Evolutionary conservation across 1,284 basidiomycete genomes (phyloP).

Genomic region (Meira miltonrushii): DNA sequence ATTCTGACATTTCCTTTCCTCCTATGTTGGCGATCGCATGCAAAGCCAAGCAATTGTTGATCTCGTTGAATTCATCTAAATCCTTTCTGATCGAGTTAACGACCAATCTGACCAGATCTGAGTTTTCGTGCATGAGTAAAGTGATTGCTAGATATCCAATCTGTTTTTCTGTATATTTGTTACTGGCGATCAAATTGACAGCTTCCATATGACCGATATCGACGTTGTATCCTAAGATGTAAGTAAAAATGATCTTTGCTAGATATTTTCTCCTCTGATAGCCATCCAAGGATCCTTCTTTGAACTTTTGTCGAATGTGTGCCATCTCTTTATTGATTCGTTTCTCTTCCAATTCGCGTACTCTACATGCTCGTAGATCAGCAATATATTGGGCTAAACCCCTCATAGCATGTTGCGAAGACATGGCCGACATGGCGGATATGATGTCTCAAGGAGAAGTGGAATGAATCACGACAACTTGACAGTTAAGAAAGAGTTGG

Average conservation of each 20-base stretch:
- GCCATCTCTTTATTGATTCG: slow-evolving; percentile 99
- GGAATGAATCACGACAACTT: neutral
- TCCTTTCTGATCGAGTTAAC: slow-evolving; percentile 98
- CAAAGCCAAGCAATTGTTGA: slow-evolving; percentile 90
- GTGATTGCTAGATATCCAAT: slow-evolving; percentile 98
- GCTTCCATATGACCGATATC: slow-evolving; percentile 99
- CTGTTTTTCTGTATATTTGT: slow-evolving; percentile 98
- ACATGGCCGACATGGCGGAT: slow-evolving; percentile 5
- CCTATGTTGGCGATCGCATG: slow-evolving; percentile 98
- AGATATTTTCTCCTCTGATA: slow-evolving; percentile 98
- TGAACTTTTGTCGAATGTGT: slow-evolving; percentile 97
- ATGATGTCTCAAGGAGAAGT: neutral
- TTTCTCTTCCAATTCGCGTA: slow-evolving; percentile 69
- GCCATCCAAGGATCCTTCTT: slow-evolving; percentile 94
- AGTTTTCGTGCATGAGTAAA: slow-evolving; percentile 95
- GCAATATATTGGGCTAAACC: slow-evolving; percentile 76
- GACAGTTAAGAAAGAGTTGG: neutral
- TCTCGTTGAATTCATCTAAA: slow-evolving; percentile 86
- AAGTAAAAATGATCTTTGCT: slow-evolving; percentile 93
- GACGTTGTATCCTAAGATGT: slow-evolving; percentile 96
- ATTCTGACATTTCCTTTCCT: slow-evolving; percentile 95
- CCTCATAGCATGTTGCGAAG: slow-evolving; percentile 27
- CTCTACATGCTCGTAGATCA: slow-evolving; percentile 78
- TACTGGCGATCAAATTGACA: slow-evolving; percentile 90
- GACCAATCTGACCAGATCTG: slow-evolving; percentile 87